Base-by-base conservation (phyloP, 371 early-diverging fungal genomes). In the Apophysomyces elegans region DNA sequence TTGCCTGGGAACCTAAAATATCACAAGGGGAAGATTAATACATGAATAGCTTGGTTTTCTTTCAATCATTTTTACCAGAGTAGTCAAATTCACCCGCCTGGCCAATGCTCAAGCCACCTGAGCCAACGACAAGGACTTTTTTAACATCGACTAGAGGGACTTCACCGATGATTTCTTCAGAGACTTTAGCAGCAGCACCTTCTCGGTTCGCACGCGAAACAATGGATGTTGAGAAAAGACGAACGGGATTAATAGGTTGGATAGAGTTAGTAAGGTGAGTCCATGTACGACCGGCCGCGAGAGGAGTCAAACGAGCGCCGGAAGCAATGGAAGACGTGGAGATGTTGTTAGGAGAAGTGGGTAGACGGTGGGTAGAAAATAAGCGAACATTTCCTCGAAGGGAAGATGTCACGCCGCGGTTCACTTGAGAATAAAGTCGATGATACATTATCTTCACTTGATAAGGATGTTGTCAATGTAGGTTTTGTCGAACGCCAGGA, bases 51-150 rank as follows among this genome's bases (percentile, higher is more conserved):
- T 65, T 21, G 37, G 37, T 18, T 59, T 12, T 45, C 35, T n/a
- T 16, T 16, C 5, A 26, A 37, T n/a, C 1, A 44, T 39, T 12
- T 70, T 64, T 79, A 86, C 93, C 93, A 12, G 96, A 96, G 80
- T 96, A 97, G 73, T 97, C 97, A 67, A 97, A 97, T 86, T 97
- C 97, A 69, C 97, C 97, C 32, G 97, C 97, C 74, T 97, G 97
- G n/a, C 97, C 97, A 68, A 97, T 97, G 61, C 88, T 88, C 61
- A 97, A 79, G 39, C 97, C 97, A 44, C 97, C 97, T 5, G 91
- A 90, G n/a, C 97, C 97, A 12, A 97, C 89, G 50, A 97, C 90
- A 18, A 97, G 84, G 18, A 96, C 96, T 79, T 94, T 94, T 64
- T 89, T 90, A 65, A 94, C 93, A 58, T 91, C 83, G 4, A 83